A percentile compares a stretch with the other conserved stretches of the same genome.
phyloP scores from a whole-genome alignment of 2,329 filamentous ascomycete species.

The Stylonectria norvegica region DNA sequence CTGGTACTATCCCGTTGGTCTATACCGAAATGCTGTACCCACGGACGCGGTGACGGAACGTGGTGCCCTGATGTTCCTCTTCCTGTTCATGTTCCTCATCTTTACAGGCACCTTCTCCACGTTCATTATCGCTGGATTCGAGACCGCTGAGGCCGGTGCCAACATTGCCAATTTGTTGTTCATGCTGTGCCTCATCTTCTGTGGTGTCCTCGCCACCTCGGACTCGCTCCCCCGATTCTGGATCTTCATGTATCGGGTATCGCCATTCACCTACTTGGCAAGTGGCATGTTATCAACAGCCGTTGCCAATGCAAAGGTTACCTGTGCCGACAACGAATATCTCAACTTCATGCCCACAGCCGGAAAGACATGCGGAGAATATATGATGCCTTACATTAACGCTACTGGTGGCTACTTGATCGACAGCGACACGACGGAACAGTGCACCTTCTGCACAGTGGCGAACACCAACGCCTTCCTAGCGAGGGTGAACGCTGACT shows the following conservation, averaged over 20 bases:
- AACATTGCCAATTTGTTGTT: conserved; percentile 66
- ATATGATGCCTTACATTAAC: conserved; percentile 51
- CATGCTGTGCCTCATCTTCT: conserved; percentile 51
- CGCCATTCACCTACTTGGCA: conserved; percentile 80
- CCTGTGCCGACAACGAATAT: conserved; percentile 68
- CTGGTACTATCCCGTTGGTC: conserved; percentile 84
- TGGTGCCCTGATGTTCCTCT: conserved; percentile 75
- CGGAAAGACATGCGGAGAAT: conserved; percentile 57
- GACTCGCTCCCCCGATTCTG: conserved; percentile 56
- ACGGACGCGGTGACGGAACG: conserved; percentile 63
- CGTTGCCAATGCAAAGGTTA: conserved; percentile 63
- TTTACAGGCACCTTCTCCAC: conserved; percentile 80
- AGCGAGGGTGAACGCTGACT: conserved; percentile 47
- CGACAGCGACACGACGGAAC: conserved; percentile 44
- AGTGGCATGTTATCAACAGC: conserved; percentile 68
- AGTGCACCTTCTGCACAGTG: conserved; percentile 58
- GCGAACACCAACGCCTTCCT: conserved; percentile 52
- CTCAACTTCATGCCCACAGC: conserved; percentile 59
- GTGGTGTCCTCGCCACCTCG: conserved; percentile 26
- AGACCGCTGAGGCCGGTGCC: conserved; percentile 62
- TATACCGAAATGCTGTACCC: conserved; percentile 65
- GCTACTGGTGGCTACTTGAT: conserved; percentile 51
- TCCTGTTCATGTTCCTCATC: conserved; percentile 70
- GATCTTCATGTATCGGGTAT: conserved; percentile 59
- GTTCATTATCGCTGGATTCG: conserved; percentile 67